Conservation (phyloP, 129 eudicot species). For the Flaveria sonorensis region DNA sequence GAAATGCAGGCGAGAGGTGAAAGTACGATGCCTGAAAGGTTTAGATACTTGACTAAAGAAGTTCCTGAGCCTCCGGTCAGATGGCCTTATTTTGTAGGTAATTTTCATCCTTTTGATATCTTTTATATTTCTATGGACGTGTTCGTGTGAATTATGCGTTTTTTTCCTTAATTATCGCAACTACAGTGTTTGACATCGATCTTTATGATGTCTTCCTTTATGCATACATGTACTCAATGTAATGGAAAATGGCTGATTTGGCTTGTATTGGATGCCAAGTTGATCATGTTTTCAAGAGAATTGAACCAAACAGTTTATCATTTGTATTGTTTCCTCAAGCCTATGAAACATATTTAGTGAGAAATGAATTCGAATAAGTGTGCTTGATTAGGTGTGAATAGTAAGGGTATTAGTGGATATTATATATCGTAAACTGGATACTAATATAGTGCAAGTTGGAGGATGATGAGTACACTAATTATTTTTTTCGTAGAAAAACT, state of each 20-base stretch:
- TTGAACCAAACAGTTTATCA: not conserved
- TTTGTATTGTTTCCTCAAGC: too few relatives aligned
- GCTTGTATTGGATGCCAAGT: not conserved
- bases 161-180: too few relatives aligned
- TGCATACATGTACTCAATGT: too few relatives aligned
- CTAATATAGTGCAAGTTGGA: not conserved
- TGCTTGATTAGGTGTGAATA: not conserved
- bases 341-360: not conserved
- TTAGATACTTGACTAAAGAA: conserved; percentile 56
- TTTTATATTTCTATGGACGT: not conserved
- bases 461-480: not conserved
- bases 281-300: not conserved
- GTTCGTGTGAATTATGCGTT: too few relatives aligned
- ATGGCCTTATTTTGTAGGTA: conserved; percentile 84
- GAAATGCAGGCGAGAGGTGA: conserved; percentile 47
- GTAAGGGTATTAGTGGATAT: not conserved
- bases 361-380: not conserved
- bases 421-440: not conserved
- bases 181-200: too few relatives aligned
- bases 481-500: too few relatives aligned
- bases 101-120: not conserved
- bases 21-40: conserved; percentile 78
- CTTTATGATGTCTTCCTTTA: too few relatives aligned
- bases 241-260: not conserved
- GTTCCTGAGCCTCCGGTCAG: conserved; percentile 60